Base-by-base conservation (phyloP, 805 yeast species). In the Grigorovia humatica region DNA sequence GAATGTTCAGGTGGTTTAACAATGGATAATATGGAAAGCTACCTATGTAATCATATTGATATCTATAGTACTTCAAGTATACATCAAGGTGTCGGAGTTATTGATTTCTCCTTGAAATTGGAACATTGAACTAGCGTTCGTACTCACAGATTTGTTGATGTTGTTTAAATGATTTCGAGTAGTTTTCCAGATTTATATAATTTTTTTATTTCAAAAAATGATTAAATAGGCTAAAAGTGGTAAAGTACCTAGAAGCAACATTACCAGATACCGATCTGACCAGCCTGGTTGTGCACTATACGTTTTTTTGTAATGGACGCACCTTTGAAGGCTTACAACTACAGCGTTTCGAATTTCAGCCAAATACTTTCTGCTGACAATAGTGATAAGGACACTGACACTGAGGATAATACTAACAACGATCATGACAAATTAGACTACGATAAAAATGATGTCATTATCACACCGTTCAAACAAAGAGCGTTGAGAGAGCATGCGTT, bases 1-100 rank as follows among this genome's bases (percentile, higher is more conserved):
- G 98, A 90, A 68, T 90, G 97, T 69, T 82, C 91, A 51, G 98
- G 98, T 20, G 98, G 98, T 0, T 75, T 90, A 56, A 85, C 85
- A 2, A 70, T 81, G 57, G 74, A 78, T 3, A 90, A 90, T 66
- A 70, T 90, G 51, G 67, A 70, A 29, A 67, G 74, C 7, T 91
- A 77, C 61, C 73, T 90, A 60, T 81, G 89, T 59, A 77, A 85
- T 53, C 88, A 85, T 53, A 82, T 90, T 54, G 98, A 90, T 60
- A 82, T 90, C 57, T 91, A 89, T 73, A 84, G 95, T 41, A 91
- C 98, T 1, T 83, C 95, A 18, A 80, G 89, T 17, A 83, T 91
- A 53, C 98, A 90, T 65, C 98, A 90, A 70, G 97, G 97, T n/a
- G 76, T 83, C 9, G 80, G 82, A 0, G 78, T 85, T 32, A 76